Evolutionary conservation across 108 stramenopile species (phyloP).

Genomic region (Parietichytrium sp.): DNA sequence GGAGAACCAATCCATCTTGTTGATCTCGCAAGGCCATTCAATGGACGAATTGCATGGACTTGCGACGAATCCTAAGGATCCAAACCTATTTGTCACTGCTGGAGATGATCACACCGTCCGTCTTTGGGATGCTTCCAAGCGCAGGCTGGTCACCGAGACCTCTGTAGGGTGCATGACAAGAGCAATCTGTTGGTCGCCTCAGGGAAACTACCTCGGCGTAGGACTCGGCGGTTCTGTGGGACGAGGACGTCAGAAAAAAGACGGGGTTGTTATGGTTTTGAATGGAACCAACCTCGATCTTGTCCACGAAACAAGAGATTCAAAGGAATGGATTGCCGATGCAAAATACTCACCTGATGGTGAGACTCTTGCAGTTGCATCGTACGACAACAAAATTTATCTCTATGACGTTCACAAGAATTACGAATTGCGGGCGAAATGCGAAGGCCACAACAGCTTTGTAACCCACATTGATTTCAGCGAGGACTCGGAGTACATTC

Average conservation of each 20-base stretch:
- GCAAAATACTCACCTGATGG: slow-evolving; percentile 55
- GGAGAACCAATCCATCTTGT: slow-evolving; percentile 48
- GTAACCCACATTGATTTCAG: slow-evolving; percentile 61
- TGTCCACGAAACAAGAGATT: slow-evolving; percentile 52
- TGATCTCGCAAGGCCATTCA: slow-evolving; percentile 52
- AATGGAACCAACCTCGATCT: slow-evolving; percentile 40
- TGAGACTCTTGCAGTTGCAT: slow-evolving; percentile 53
- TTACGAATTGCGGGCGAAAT: slow-evolving; percentile 50
- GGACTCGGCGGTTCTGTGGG: slow-evolving; percentile 56
- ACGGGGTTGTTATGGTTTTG: slow-evolving; percentile 43
- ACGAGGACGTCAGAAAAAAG: slow-evolving; percentile 39
- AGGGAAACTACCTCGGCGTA: slow-evolving; percentile 56
- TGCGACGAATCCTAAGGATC: slow-evolving; percentile 51
- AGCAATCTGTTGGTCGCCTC: slow-evolving; percentile 54
- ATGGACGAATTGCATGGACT: slow-evolving; percentile 56
- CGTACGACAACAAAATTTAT: slow-evolving; percentile 55
- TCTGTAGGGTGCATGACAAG: slow-evolving; percentile 51
- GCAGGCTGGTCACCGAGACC: slow-evolving; percentile 30
- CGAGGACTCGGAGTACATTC: slow-evolving; percentile 53
- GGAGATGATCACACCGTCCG: slow-evolving; percentile 66
- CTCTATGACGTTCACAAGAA: slow-evolving; percentile 50
- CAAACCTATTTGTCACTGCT: slow-evolving; percentile 60
- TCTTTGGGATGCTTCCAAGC: slow-evolving; percentile 65
- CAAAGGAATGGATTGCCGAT: slow-evolving; percentile 53
- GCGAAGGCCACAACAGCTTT: slow-evolving; percentile 49